Evolutionary conservation across 2,329 filamentous ascomycete genomes (phyloP), one percentile per base, ranked within the genome.

Genomic region (Sporothrix pallida): DNA sequence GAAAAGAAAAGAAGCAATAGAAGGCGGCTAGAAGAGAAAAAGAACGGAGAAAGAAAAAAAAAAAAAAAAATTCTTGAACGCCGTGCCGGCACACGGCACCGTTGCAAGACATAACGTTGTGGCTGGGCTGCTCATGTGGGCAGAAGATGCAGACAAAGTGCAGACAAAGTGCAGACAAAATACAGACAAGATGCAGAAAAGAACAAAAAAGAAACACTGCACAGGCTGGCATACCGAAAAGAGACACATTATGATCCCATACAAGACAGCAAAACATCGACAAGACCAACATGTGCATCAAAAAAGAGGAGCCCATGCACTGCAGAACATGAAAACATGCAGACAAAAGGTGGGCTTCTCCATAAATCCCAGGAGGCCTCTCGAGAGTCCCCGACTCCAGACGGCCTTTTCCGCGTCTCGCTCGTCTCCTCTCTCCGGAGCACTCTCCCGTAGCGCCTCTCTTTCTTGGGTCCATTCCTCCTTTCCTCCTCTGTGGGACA

Each of bases 291-390:
- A 62, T 42, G 31, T 63, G 58, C 56, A 60, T 60, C 58, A 10
- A 9, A 15, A n/a, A 31, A 9, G n/a, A 31, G 56, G 56, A 60
- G 56, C 8, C 8, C 52, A 56, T 56, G 52, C 52, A 56, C 20
- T 23, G 52, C 52, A 26, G 23, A 56, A 56, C 52, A 23, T 56
- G 52, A 7, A 37, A 37, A 37, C 31, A 7, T 37, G 31, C 31
- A 37, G 20, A 20, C 23, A 12, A 48, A 65, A 46, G 10, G 37
- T 46, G 62, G 62, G 26, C 15, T 0, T 37, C 4, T 42, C 42
- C 60, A 44, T 20, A 42, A 52, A 71, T 48, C 12, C 9, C 37
- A 2, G 70, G 70, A 63, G 70, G 54, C 56, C 56, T 71, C 70
- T 62, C 17, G n/a, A 60, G 23, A 44, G 56, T 37, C 31, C 31